Conservation (phyloP, 768 basidiomycete species). For the Rhizopogon vinicolor region DNA sequence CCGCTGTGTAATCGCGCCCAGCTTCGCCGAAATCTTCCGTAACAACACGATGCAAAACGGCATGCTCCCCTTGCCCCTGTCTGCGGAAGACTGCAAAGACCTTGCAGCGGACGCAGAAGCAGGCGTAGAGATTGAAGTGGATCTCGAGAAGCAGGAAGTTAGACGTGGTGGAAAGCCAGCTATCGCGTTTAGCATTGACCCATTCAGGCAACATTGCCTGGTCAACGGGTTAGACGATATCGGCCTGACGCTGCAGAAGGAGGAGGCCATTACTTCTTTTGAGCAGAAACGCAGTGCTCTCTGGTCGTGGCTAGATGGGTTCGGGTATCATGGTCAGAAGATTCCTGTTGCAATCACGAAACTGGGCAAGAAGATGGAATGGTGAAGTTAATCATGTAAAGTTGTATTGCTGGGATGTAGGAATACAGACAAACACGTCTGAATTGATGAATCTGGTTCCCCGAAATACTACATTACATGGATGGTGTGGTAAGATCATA, state of each 20-base stretch:
- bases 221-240: conserved; percentile 97
- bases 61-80: conserved; percentile 74
- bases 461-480: too few species aligned
- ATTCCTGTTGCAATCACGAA: conserved; percentile 50
- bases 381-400: conserved; percentile 38
- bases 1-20: conserved; percentile 80
- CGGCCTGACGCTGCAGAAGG: conserved; percentile 85
- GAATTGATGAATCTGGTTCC: conserved; percentile 1
- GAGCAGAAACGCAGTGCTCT: conserved; percentile 69
- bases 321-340: conserved; percentile 80
- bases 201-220: conserved; percentile 90
- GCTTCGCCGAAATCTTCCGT: conserved; percentile 88
- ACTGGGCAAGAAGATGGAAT: conserved; percentile 57
- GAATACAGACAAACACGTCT: background rate
- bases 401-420: background rate
- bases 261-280: conserved; percentile 66
- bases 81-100: conserved; percentile 66
- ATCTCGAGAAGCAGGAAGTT: conserved; percentile 79
- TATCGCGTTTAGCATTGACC: conserved; percentile 77
- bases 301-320: conserved; percentile 98
- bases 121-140: conserved; percentile 74
- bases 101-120: conserved; percentile 75
- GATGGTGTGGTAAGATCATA: too few species aligned
- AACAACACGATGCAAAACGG: conserved; percentile 93
- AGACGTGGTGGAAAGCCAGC: conserved; percentile 65